Conservation (phyloP, 306 rosid genomes). For the Hylodesmum podocarpum region DNA sequence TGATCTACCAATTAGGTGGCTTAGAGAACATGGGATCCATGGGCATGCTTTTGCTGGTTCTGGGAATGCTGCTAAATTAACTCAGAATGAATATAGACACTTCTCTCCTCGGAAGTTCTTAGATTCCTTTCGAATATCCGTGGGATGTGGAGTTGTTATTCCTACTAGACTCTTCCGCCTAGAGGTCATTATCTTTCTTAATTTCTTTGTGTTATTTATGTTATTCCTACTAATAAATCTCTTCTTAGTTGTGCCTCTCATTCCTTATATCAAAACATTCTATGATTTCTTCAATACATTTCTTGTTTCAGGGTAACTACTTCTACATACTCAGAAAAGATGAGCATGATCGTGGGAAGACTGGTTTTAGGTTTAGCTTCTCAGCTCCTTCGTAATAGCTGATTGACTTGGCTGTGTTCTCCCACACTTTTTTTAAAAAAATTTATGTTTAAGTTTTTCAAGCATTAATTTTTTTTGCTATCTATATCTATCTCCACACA, state of each 20-base stretch:
- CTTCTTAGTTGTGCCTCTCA: no score
- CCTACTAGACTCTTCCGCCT: conserved; percentile 80
- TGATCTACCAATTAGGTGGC: conserved; percentile 76
- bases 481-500: background rate
- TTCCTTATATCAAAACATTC: background rate
- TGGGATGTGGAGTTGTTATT: conserved; percentile 79
- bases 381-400: conserved; percentile 65
- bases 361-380: conserved; percentile 82
- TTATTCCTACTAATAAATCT: no score
- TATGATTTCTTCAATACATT: conserved; percentile 5
- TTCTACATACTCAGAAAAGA: conserved; percentile 66
- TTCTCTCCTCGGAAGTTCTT: conserved; percentile 58
- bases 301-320: conserved; percentile 69
- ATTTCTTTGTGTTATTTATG: conserved; percentile 10
- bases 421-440: background rate
- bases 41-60: conserved; percentile 85
- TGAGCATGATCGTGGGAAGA: conserved; percentile 72
- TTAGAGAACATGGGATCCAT: conserved; percentile 80
- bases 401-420: conserved; percentile 19
- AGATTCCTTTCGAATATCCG: conserved; percentile 68
- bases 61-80: conserved; percentile 72
- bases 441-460: conserved; percentile 3
- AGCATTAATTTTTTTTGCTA: background rate
- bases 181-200: conserved; percentile 62
- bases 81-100: conserved; percentile 64